A percentile compares a stretch with the other conserved stretches of the same genome.
Conservation (phyloP, 176 grass and related monocot genomes). For the Oryza meyeriana region DNA sequence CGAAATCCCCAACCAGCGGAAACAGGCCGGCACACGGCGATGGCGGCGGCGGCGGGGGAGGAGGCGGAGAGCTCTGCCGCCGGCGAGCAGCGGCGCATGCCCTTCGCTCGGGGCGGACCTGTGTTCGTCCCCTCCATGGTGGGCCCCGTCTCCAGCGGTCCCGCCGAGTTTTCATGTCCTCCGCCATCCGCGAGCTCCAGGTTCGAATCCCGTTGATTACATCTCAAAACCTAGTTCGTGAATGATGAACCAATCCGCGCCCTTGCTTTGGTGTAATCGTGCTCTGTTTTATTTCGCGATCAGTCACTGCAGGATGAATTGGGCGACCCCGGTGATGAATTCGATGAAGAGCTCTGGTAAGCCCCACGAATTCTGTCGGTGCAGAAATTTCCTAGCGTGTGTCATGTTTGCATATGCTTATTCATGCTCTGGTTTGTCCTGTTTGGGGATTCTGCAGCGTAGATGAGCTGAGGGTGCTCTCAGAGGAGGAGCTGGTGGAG, state of each 20-base stretch:
- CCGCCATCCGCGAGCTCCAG: constrained; percentile 61
- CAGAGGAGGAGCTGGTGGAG: constrained; percentile 78
- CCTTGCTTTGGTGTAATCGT: neutral
- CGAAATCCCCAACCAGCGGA: neutral
- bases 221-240: neutral
- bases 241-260: neutral
- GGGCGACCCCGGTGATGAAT: constrained; percentile 37
- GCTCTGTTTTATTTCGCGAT: neutral
- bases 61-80: constrained; percentile 35
- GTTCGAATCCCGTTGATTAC: constrained; percentile 4
- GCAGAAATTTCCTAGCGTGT: neutral
- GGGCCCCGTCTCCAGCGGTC: constrained; percentile 50
- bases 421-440: neutral
- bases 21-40: neutral
- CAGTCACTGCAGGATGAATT: constrained; percentile 66
- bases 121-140: constrained; percentile 69
- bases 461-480: constrained; percentile 75
- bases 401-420: neutral
- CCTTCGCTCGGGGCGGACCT: constrained; percentile 72
- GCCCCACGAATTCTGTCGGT: neutral
- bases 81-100: constrained; percentile 32
- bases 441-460: constrained; percentile 35
- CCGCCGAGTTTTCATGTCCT: constrained; percentile 67
- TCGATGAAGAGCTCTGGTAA: constrained; percentile 72
- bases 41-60: constrained; percentile 21